Conservation (phyloP, 2,329 filamentous ascomycete genomes). For the Ophiostoma ips region DNA sequence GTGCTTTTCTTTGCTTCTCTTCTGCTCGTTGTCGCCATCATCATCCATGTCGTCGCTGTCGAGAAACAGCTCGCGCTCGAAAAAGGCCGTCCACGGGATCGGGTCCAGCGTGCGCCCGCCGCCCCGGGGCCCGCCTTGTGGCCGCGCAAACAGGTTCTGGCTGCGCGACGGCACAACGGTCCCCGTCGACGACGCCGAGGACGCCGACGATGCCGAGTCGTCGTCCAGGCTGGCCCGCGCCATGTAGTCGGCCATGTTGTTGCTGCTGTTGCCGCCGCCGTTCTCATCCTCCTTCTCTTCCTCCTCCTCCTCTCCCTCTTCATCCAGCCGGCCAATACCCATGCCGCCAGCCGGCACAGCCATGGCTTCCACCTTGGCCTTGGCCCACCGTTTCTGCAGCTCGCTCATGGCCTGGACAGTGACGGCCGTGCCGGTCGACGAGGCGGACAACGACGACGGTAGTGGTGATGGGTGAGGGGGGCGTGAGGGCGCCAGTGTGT, state of each 20-base stretch:
- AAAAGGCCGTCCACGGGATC: slow-evolving; percentile 79
- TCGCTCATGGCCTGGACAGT: slow-evolving; percentile 18
- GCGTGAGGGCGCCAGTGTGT: not conserved
- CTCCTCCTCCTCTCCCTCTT: slow-evolving; percentile 39
- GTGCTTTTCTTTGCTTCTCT: not conserved
- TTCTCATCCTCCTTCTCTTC: slow-evolving; percentile 29
- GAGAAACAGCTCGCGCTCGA: slow-evolving; percentile 74
- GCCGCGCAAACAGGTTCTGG: slow-evolving; percentile 58
- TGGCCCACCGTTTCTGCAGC: slow-evolving; percentile 22
- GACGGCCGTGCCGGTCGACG: not conserved
- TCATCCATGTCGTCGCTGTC: slow-evolving; percentile 30
- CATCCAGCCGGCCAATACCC: slow-evolving; percentile 28
- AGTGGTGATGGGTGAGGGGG: not conserved
- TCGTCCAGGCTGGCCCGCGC: not conserved
- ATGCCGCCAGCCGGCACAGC: not conserved
- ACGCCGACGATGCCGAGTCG: slow-evolving; percentile 42
- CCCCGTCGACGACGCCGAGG: slow-evolving; percentile 82
- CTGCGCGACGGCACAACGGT: slow-evolving; percentile 74
- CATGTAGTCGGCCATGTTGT: slow-evolving; percentile 40
- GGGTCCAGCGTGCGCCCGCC: slow-evolving; percentile 47
- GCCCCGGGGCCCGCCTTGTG: slow-evolving; percentile 35
- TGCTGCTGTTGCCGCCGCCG: slow-evolving; percentile 22
- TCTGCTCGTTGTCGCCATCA: not conserved
- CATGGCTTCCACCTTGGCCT: slow-evolving; percentile 16
- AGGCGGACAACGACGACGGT: not conserved